Conservation (phyloP, 2,329 filamentous ascomycete species). For the Ophiostoma ips region DNA sequence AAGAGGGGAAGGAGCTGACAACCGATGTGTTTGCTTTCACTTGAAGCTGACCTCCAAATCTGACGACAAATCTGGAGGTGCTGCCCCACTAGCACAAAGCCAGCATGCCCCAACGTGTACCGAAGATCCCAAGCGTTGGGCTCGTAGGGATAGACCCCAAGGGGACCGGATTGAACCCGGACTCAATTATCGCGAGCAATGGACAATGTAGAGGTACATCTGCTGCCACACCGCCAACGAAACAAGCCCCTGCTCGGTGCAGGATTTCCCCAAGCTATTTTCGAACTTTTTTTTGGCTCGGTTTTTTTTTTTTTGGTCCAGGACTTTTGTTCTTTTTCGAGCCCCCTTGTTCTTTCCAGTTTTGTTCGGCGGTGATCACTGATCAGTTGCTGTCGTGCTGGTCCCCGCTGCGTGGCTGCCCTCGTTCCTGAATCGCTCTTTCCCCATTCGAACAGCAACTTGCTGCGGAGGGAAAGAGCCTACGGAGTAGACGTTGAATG, state of each 20-base stretch:
- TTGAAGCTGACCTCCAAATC: constrained; percentile 4
- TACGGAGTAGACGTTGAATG: background rate
- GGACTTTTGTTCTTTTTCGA: too few relatives aligned
- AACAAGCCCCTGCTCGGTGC: constrained; percentile 12
- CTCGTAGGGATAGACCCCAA: background rate
- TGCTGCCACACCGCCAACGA: constrained; percentile 14
- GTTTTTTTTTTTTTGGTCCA: constrained; percentile 1
- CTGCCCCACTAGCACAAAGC: constrained; percentile 4
- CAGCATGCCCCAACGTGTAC: constrained; percentile 7
- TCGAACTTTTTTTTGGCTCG: constrained; percentile 5
- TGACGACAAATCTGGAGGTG: background rate
- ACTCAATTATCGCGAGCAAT: background rate
- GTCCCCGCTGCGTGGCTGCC: background rate
- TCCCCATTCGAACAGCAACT: constrained; percentile 1
- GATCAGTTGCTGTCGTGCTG: constrained; percentile 1
- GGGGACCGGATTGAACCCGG: background rate
- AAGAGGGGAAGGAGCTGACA: background rate
- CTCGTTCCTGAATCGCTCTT: constrained; percentile 7
- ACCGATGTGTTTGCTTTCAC: background rate
- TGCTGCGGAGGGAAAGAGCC: background rate
- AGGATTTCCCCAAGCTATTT: constrained; percentile 18
- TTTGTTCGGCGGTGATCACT: background rate
- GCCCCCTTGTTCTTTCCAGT: constrained; percentile 1
- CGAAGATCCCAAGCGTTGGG: constrained; percentile 5
- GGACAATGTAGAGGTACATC: constrained; percentile 22